phyloP scores from a whole-genome alignment of 176 grass and related monocot species.

The Calamus simplicifolius region DNA sequence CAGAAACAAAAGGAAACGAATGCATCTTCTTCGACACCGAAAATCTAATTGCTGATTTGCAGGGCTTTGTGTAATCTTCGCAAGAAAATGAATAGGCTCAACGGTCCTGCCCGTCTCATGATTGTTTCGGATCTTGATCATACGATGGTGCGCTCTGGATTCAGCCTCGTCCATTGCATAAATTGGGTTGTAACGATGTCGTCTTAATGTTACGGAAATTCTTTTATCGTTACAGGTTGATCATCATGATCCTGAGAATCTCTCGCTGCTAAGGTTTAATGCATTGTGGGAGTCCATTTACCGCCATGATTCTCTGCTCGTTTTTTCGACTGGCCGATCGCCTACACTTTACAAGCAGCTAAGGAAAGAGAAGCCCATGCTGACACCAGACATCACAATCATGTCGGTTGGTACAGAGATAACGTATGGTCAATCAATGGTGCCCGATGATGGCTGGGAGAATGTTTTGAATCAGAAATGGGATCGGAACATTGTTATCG shows the following conservation, averaged over 20 bases:
- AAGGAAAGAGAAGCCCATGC: conserved; percentile 65
- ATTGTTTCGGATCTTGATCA: conserved; percentile 96
- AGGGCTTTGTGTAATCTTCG: too few relatives aligned
- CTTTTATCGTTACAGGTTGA: conserved; percentile 48
- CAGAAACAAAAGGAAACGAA: too few relatives aligned
- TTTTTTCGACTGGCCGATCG: conserved; percentile 83
- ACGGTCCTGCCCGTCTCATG: conserved; percentile 74
- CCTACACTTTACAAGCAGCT: conserved; percentile 63
- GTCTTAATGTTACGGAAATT: background rate
- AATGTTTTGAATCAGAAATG: conserved; percentile 57
- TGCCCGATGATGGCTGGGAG: conserved; percentile 67
- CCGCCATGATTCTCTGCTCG: conserved; percentile 57
- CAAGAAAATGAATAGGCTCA: conserved; percentile 67
- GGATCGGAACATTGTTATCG: conserved; percentile 66
- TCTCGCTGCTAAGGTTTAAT: conserved; percentile 64
- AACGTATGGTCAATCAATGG: conserved; percentile 77
- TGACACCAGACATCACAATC: conserved; percentile 85
- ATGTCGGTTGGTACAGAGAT: conserved; percentile 96
- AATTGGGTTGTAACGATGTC: too few relatives aligned
- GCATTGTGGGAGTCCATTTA: conserved; percentile 68
- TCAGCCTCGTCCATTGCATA: background rate
- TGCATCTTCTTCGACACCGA: too few relatives aligned
- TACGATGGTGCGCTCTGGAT: conserved; percentile 56
- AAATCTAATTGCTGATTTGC: too few relatives aligned
- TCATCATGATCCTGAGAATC: conserved; percentile 56